Evolutionary conservation across 208 protist genomes (phyloP).

Genomic region (Wallacemonas sp.): DNA sequence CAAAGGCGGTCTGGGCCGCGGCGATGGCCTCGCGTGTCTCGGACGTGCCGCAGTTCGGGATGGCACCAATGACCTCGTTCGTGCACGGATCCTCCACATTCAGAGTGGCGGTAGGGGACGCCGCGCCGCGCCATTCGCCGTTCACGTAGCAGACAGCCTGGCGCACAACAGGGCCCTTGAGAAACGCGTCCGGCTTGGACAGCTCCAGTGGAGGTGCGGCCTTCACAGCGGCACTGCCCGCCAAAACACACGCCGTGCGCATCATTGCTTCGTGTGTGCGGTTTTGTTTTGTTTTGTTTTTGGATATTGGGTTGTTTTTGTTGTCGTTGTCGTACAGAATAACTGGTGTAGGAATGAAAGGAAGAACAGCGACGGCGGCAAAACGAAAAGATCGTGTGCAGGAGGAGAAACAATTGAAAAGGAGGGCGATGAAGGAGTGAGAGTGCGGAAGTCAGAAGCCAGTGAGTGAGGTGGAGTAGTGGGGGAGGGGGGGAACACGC

Average conservation of each 20-base stretch:
- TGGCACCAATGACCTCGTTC: constrained; percentile 52
- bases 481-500: too few species aligned
- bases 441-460: too few species aligned
- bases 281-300: background rate
- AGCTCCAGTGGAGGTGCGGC: background rate
- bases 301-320: too few species aligned
- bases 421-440: too few species aligned
- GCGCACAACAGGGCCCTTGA: constrained; percentile 29
- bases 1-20: constrained; percentile 57
- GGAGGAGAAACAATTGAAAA: too few species aligned
- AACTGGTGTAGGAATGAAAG: background rate
- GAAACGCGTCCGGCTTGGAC: background rate
- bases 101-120: constrained; percentile 27
- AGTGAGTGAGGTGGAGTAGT: too few species aligned
- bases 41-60: constrained; percentile 49
- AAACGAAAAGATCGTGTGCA: background rate
- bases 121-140: constrained; percentile 40
- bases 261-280: constrained; percentile 9
- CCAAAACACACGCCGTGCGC: background rate
- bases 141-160: constrained; percentile 65
- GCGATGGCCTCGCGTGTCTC: constrained; percentile 61
- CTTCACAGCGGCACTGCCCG: background rate
- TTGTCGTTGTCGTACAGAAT: background rate
- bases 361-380: background rate
- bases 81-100: constrained; percentile 82